A percentile compares a stretch with the other conserved stretches of the same genome.
These are phyloP conservation scores for Myxozyma vanderwaltii DNA, from an alignment of 805 yeast species.

Conservation along the genomic window DNA sequence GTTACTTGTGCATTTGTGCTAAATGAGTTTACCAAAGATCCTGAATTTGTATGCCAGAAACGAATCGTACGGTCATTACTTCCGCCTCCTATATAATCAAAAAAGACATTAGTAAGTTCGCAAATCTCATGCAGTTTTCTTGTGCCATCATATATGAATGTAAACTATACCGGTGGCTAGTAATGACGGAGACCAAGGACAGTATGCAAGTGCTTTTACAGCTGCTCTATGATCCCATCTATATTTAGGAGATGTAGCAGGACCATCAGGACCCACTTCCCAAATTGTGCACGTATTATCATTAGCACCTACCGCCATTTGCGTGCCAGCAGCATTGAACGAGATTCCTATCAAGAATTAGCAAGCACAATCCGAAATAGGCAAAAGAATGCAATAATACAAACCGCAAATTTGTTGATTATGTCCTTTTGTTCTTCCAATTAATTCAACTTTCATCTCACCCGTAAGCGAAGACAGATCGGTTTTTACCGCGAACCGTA, in stretches of 20 bases:
- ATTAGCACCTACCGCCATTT: constrained; percentile 80
- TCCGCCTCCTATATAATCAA: constrained; percentile 74
- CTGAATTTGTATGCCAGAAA: constrained; percentile 84
- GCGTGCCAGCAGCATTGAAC: constrained; percentile 54
- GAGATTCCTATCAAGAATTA: constrained; percentile 52
- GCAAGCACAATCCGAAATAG: not conserved
- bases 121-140: not conserved
- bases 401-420: constrained; percentile 39
- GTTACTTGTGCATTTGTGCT: constrained; percentile 76
- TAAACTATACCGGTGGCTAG: constrained; percentile 58
- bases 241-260: constrained; percentile 44
- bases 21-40: constrained; percentile 62
- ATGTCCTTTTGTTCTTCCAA: constrained; percentile 33
- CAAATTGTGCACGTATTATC: constrained; percentile 80
- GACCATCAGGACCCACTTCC: constrained; percentile 56
- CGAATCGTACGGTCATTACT: constrained; percentile 74
- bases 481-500: constrained; percentile 15
- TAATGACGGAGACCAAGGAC: constrained; percentile 84
- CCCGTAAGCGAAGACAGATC: not conserved
- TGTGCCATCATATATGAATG: not conserved
- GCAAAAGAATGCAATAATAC: not conserved
- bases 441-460: constrained; percentile 6
- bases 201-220: constrained; percentile 83
- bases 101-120: not conserved
- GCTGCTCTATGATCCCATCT: constrained; percentile 76